A percentile compares a stretch with the other conserved stretches of the same genome.
phyloP scores from a whole-genome alignment of 768 basidiomycete genomes.

The Termitomyces bulborhizus region DNA sequence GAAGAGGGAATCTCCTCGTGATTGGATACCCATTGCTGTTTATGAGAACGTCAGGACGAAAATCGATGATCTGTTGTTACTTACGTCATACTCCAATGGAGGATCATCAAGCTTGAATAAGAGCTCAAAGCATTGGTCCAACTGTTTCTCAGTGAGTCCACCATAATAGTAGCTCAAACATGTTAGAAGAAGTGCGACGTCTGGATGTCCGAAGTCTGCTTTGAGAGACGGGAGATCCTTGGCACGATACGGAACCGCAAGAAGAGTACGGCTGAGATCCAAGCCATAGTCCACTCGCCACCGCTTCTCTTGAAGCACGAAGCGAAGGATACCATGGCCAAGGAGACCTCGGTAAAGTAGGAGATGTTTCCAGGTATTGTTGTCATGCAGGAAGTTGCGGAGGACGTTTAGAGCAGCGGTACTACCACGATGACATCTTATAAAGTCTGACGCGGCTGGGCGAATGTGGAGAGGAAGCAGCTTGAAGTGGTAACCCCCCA shows the following conservation, averaged over 20 bases:
- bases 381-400: neutral
- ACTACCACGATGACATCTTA: constrained; percentile 14
- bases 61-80: neutral
- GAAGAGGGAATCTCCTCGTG: constrained; percentile 19
- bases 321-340: constrained; percentile 31
- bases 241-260: constrained; percentile 50
- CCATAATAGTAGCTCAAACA: constrained; percentile 44
- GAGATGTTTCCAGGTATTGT: constrained; percentile 26
- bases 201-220: constrained; percentile 50
- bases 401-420: neutral
- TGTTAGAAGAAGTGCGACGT: constrained; percentile 38
- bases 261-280: constrained; percentile 31
- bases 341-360: constrained; percentile 42
- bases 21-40: constrained; percentile 3
- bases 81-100: constrained; percentile 28
- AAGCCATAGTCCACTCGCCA: constrained; percentile 52
- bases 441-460: constrained; percentile 17
- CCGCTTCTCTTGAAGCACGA: constrained; percentile 29
- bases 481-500: constrained; percentile 15
- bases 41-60: neutral
- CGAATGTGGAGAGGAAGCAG: constrained; percentile 14
- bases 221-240: constrained; percentile 41
- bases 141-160: constrained; percentile 33
- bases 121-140: constrained; percentile 29
- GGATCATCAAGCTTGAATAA: constrained; percentile 37